Percentiles rank a stretch among this genome's conserved stretches.
Evolutionary conservation across 192 early-diverging fungal species (phyloP).

Genomic region (Coemansia aciculifera): DNA sequence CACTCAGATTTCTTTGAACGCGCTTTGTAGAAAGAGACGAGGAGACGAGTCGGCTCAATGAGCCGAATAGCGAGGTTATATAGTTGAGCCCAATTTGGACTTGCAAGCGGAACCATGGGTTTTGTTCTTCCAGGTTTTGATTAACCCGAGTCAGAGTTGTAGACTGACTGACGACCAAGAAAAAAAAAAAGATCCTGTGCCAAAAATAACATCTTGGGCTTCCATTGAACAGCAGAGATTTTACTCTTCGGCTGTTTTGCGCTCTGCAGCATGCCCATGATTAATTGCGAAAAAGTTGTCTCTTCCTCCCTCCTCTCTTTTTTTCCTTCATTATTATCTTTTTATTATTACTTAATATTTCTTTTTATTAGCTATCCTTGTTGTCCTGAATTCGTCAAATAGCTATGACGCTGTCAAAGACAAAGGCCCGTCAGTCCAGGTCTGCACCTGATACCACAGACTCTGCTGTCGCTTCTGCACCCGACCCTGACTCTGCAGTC

Average conservation of each 20-base stretch:
- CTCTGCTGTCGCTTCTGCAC: constrained; percentile 1
- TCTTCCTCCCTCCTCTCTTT: not conserved
- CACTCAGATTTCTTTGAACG: not conserved
- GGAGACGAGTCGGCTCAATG: constrained; percentile 3
- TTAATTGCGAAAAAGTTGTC: not conserved
- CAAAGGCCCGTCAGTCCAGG: constrained; percentile 16
- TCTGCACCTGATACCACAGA: not conserved
- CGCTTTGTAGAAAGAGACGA: not conserved
- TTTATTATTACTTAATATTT: not conserved
- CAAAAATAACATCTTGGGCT: not conserved
- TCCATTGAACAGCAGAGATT: too few species aligned
- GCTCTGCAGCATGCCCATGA: not conserved
- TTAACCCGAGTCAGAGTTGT: not conserved
- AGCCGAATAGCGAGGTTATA: not conserved
- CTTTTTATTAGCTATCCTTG: not conserved
- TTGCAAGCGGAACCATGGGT: not conserved
- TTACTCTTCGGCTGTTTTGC: not conserved
- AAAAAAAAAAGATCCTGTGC: not conserved
- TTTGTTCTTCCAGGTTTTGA: not conserved
- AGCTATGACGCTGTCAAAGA: constrained; percentile 31
- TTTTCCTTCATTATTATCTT: not conserved
- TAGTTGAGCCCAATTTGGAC: not conserved
- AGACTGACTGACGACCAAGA: not conserved
- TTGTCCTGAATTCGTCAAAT: not conserved
- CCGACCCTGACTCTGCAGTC: constrained; percentile 2